phyloP scores from a whole-genome alignment of 1,284 basidiomycete species.

The Apiotrichum akiyoshidainum region DNA sequence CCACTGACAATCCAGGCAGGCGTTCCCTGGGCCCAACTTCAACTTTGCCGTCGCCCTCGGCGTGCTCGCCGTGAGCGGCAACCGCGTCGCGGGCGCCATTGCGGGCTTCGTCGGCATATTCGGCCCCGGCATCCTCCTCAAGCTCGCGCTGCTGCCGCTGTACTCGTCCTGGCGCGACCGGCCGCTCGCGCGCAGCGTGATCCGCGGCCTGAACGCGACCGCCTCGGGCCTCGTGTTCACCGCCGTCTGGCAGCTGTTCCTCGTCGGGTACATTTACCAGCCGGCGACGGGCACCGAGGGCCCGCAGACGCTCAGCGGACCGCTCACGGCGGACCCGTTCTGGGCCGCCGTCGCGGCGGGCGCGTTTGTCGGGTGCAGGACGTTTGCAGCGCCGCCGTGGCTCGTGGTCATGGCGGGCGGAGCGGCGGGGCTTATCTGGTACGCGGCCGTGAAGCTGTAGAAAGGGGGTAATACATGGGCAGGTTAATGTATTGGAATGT shows the following conservation, averaged over 20 bases:
- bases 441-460: constrained; percentile 15
- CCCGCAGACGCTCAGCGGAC: constrained; percentile 32
- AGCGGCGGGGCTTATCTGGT: constrained; percentile 51
- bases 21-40: constrained; percentile 61
- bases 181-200: constrained; percentile 49
- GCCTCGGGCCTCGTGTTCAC: constrained; percentile 60
- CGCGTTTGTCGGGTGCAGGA: constrained; percentile 41
- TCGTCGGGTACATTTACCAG: constrained; percentile 43
- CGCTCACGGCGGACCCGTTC: constrained; percentile 52
- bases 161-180: constrained; percentile 54
- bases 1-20: constrained; percentile 46
- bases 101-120: constrained; percentile 58
- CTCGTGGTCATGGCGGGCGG: constrained; percentile 48
- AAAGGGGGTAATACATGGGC: too few relatives aligned
- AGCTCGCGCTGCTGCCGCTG: constrained; percentile 56
- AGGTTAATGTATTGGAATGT: too few relatives aligned
- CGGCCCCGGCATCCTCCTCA: constrained; percentile 57
- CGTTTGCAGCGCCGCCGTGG: constrained; percentile 49
- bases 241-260: constrained; percentile 57
- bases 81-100: constrained; percentile 53
- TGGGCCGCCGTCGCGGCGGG: constrained; percentile 52
- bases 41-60: constrained; percentile 61
- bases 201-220: constrained; percentile 59
- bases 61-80: constrained; percentile 49
- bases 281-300: constrained; percentile 36